Percentiles rank a stretch among this genome's conserved stretches.
phyloP scores from a whole-genome alignment of 208 protist species.

The Porcisia hertigi region DNA sequence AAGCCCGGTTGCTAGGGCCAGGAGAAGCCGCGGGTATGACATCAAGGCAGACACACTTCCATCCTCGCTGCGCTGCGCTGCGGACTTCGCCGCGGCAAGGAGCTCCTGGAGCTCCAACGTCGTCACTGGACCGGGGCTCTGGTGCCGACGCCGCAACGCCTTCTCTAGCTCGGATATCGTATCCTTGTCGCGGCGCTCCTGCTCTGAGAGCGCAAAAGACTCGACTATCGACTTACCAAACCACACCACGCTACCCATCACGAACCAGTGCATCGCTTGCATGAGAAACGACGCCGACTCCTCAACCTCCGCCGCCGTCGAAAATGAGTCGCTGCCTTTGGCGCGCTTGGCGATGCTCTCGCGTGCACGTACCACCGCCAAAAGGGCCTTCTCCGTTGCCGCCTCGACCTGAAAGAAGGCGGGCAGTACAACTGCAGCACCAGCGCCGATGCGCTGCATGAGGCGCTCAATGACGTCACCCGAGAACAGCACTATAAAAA shows the following conservation, averaged over 20 bases:
- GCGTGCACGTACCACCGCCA: slow-evolving; percentile 52
- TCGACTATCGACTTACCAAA: slow-evolving; percentile 90
- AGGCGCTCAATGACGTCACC: slow-evolving; percentile 79
- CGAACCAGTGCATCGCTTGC: slow-evolving; percentile 51
- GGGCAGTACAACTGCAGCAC: slow-evolving; percentile 30
- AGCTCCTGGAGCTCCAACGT: slow-evolving; percentile 15
- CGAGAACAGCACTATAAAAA: slow-evolving; percentile 89
- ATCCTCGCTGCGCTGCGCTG: slow-evolving; percentile 6
- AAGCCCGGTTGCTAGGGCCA: slow-evolving; percentile 3
- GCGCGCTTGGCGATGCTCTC: slow-evolving; percentile 74
- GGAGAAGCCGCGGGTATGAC: slow-evolving; percentile 14
- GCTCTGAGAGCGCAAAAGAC: slow-evolving; percentile 72
- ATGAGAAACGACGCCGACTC: slow-evolving; percentile 46
- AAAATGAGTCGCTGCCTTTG: slow-evolving; percentile 3
- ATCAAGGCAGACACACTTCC: neutral
- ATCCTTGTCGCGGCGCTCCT: slow-evolving; percentile 52
- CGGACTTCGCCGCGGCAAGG: slow-evolving; percentile 12
- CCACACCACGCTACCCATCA: slow-evolving; percentile 67
- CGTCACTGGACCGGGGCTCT: slow-evolving; percentile 7
- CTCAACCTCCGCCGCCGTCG: slow-evolving; percentile 9
- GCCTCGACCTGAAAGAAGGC: slow-evolving; percentile 31
- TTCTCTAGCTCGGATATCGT: slow-evolving; percentile 30
- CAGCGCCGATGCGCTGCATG: slow-evolving; percentile 34
- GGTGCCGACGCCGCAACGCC: slow-evolving; percentile 15
- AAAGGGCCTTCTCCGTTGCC: slow-evolving; percentile 45